phyloP scores from a whole-genome alignment of 306 rosid genomes.

The Calophaca sinica region DNA sequence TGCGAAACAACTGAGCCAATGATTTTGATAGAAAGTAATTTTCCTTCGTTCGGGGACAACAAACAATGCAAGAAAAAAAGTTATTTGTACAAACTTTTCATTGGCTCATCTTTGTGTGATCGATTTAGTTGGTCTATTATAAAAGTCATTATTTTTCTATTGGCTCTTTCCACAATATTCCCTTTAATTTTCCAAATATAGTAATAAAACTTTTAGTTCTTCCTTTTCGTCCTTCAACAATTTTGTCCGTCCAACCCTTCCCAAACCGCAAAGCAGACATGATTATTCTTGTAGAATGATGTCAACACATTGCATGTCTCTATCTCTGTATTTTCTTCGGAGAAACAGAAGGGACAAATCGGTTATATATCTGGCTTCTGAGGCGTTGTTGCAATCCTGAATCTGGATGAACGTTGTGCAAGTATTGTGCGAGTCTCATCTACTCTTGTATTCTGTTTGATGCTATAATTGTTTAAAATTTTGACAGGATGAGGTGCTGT shows the following conservation, averaged over 20 bases:
- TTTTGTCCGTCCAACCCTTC: slow-evolving; percentile 21
- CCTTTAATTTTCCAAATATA: slow-evolving; percentile 20
- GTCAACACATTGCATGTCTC: background rate
- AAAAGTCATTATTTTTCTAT: slow-evolving; percentile 11
- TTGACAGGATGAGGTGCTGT: slow-evolving; percentile 81
- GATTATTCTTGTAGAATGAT: slow-evolving; percentile 9
- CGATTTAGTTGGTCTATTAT: background rate
- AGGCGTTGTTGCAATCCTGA: slow-evolving; percentile 28
- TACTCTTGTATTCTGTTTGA: slow-evolving; percentile 24
- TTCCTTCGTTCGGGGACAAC: slow-evolving; percentile 12
- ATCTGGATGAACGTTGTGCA: slow-evolving; percentile 14
- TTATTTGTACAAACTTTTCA: background rate
- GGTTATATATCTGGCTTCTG: slow-evolving; percentile 17
- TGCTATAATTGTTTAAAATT: slow-evolving; percentile 39
- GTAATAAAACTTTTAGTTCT: background rate
- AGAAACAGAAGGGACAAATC: slow-evolving; percentile 20
- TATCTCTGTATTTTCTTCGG: slow-evolving; percentile 16
- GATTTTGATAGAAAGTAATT: background rate
- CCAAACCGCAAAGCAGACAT: slow-evolving; percentile 7
- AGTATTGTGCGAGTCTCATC: slow-evolving; percentile 10
- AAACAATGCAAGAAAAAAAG: slow-evolving; percentile 20
- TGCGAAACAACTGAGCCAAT: slow-evolving; percentile 8
- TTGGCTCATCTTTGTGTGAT: slow-evolving; percentile 3
- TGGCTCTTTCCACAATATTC: background rate
- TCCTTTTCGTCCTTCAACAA: background rate